Base-by-base conservation (phyloP, 2,329 filamentous ascomycete species). In the Fusarium compactum region DNA sequence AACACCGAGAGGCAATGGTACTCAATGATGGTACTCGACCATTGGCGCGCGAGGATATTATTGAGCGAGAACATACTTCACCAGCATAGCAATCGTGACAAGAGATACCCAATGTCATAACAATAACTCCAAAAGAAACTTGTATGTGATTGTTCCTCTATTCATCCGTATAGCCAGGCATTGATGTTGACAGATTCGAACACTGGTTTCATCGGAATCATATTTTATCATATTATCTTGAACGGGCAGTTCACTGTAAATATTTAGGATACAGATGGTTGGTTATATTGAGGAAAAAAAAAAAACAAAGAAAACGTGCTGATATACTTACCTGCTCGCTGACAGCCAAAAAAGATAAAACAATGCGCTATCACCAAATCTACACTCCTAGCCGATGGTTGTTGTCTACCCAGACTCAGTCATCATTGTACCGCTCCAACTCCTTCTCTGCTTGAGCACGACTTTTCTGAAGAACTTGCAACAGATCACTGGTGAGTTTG, bases 1-100 rank as follows among this genome's bases (percentile, higher is more conserved):
- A 93, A 52, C 87, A 95, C 76, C 87, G 94, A 71, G 94, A 97
- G 82, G 94, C 94, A 7, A 95, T 98, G 88, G 94, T 98, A 22
- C 83, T 97, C 60, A 95, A 94, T 75, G 94, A 97, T 75, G 92
- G 93, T n/a, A 93, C 89, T 24, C 86, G 91, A 32, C 91, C 92
- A 3, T 79, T 97, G 46, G 89, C 87, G 6, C 87, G 89, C 68
- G 89, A 89, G 46, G 92, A 97, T 77, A 97, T 97, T 38, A 93
- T 95, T 56, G 91, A 96, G 78, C 82, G 88, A 66, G 86, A 85
- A 40, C 82, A 85, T 47, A 81, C 82, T 48, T 83, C 82, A 43
- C 76, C 65, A 24, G 55, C 59, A 41, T 71, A 65, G 40, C 40
- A n/a, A 58, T 51, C 40, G 32, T n/a, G 27, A 53, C 15, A 32